Evolutionary conservation across 2,329 filamentous ascomycete species (phyloP).

Genomic region (Escovopsis sp.): DNA sequence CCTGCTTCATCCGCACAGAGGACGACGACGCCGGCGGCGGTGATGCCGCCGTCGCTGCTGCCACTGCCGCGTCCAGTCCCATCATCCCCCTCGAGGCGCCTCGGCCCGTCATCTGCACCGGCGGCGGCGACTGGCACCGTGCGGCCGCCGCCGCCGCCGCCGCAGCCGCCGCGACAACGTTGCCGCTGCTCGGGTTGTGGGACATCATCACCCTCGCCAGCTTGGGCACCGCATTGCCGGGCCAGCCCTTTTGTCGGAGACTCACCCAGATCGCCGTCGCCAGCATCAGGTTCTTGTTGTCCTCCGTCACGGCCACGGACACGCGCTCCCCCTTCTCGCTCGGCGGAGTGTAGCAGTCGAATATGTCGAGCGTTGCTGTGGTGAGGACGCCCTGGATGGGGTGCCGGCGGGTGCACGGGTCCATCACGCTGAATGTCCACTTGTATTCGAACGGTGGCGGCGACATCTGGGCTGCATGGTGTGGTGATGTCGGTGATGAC

Average conservation of each 20-base stretch:
- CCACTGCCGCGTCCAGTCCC: too few relatives aligned
- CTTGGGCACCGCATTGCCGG: conserved; percentile 17
- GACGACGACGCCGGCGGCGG: neutral
- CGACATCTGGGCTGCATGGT: conserved; percentile 6
- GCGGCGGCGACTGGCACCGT: conserved; percentile 7
- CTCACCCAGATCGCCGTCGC: conserved; percentile 24
- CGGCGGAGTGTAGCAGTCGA: conserved; percentile 40
- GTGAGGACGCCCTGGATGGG: conserved; percentile 60
- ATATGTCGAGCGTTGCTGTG: conserved; percentile 49
- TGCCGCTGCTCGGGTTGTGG: conserved; percentile 9
- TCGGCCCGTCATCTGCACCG: conserved; percentile 2
- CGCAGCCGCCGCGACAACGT: too few relatives aligned
- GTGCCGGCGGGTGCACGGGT: conserved; percentile 52
- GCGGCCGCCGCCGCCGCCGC: neutral
- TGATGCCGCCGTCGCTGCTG: neutral
- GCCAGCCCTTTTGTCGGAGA: conserved; percentile 22
- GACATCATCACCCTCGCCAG: conserved; percentile 12
- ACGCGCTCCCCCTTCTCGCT: conserved; percentile 9
- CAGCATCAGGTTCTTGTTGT: conserved; percentile 23
- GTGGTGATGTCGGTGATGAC: too few relatives aligned
- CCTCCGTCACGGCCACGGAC: conserved; percentile 17
- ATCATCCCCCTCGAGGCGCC: neutral
- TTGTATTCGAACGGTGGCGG: conserved; percentile 30
- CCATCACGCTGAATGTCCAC: conserved; percentile 67
- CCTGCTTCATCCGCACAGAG: neutral